Evolutionary conservation across 1,284 basidiomycete species (phyloP), one percentile per base, ranked within the genome.

Genomic region (Albatrellus sp.): DNA sequence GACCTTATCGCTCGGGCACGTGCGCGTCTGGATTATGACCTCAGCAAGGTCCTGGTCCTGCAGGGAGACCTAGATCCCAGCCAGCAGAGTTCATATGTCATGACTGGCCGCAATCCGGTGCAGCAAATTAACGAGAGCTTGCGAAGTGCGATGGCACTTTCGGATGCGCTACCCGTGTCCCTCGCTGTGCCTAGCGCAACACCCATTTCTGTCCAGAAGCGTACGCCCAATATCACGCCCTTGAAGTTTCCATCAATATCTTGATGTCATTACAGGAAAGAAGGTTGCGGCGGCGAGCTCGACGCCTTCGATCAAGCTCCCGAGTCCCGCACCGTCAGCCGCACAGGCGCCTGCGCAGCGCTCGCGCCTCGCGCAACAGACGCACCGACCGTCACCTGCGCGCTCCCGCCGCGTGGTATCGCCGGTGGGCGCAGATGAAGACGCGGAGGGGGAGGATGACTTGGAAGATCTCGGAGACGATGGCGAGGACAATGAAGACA

Each of bases 21-120:
- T 37, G 67, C 73, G 14, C 65, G 75, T 24, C 60, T 81, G 28
- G 75, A 78, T 40, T 59, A 70, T 40, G 78, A 82, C 53, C 59
- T 81, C 6, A 62, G 60, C 8, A 66, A 66, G 37, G 73, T 80
- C 9, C 64, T 75, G 16, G 58, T 68, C 12, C 57, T 78, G 14
- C 75, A 78, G 53, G 77, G 77, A 17, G 75, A 76, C 46, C 52
- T 60, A 1, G 62, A 67, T 9, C 60, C 64, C 12, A 58, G 37
- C 49, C 55, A 20, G 50, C 24, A 28, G 24, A 29, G 48, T 10
- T 50, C 52, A 43, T 55, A 52, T 33, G 49, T 46, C 48, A 55
- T 44, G 48, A 59, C 51, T 46, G 60, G 56, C 24, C 57, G 66
- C 37, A 70, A 62, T 47, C 62, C 73, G 1, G 66, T 66, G 16